phyloP scores from a whole-genome alignment of 2,329 filamentous ascomycete species.

The Aureobasidium musti region DNA sequence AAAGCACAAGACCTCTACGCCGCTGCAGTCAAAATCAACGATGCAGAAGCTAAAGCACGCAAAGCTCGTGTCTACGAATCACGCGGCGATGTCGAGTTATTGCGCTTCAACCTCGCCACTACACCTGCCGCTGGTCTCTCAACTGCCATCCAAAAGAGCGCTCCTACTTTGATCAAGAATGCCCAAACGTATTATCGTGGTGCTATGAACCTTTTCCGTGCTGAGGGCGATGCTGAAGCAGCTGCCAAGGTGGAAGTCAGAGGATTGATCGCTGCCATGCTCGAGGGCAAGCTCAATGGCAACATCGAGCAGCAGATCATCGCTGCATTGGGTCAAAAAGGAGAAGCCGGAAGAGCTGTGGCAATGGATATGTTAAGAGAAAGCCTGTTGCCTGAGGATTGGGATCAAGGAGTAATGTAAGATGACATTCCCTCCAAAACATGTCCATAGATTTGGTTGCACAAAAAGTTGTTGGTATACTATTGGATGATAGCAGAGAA shows the following conservation, averaged over 20 bases:
- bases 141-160: conserved; percentile 48
- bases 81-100: conserved; percentile 59
- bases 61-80: conserved; percentile 57
- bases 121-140: conserved; percentile 42
- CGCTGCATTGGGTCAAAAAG: conserved; percentile 10
- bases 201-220: conserved; percentile 42
- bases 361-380: conserved; percentile 29
- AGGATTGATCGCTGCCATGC: conserved; percentile 21
- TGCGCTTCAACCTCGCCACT: conserved; percentile 54
- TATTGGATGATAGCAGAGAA: background rate
- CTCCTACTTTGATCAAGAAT: conserved; percentile 54
- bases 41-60: conserved; percentile 46
- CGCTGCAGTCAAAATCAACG: conserved; percentile 52
- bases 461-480: background rate
- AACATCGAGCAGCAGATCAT: background rate
- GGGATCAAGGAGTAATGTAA: conserved; percentile 22
- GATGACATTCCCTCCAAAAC: background rate
- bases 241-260: conserved; percentile 33
- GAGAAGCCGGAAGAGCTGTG: conserved; percentile 4
- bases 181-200: conserved; percentile 61
- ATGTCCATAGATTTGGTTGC: background rate
- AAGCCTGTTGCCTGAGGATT: conserved; percentile 21
- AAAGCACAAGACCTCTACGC: conserved; percentile 55
- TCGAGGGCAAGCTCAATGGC: conserved; percentile 20
- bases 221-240: conserved; percentile 34